These are phyloP conservation scores for Diaporthe australafricana DNA, from an alignment of 2,329 filamentous ascomycete species.

Conservation along the genomic window DNA sequence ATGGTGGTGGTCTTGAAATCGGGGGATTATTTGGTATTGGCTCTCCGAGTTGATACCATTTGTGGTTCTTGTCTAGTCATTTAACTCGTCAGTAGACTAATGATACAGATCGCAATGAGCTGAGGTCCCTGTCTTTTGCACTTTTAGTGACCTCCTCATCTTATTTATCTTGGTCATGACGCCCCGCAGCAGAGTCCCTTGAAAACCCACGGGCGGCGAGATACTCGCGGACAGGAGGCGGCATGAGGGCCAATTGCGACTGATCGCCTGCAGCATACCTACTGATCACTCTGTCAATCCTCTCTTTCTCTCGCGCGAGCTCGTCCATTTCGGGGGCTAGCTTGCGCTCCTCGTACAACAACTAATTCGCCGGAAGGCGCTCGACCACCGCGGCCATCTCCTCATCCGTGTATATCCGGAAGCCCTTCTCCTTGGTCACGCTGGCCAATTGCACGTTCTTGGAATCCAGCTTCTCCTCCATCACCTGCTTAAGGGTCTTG, in stretches of 20 bases:
- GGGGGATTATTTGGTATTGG: constrained; percentile 32
- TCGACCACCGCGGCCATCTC: constrained; percentile 96
- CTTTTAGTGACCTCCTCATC: constrained; percentile 32
- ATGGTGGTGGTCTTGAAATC: not conserved
- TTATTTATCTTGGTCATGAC: constrained; percentile 32
- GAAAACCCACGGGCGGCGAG: not conserved
- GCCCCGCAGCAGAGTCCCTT: not conserved
- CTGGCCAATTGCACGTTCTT: constrained; percentile 99
- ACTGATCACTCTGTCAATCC: not conserved
- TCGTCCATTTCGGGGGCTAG: not conserved
- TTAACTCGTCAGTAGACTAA: constrained; percentile 33
- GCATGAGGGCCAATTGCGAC: not conserved
- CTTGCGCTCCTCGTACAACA: not conserved
- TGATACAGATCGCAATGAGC: constrained; percentile 31
- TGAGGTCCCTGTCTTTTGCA: not conserved
- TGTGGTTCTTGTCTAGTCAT: constrained; percentile 23
- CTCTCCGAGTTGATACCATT: constrained; percentile 18
- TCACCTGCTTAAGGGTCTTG: constrained; percentile 99
- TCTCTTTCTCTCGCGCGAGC: not conserved
- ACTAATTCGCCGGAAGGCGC: constrained; percentile 77
- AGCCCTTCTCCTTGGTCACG: constrained; percentile 97
- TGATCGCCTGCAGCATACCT: not conserved
- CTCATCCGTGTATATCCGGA: constrained; percentile 97
- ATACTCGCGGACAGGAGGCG: not conserved
- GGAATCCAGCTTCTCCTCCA: constrained; percentile 99